Evolutionary conservation across 1,284 basidiomycete genomes (phyloP).

Genomic region (Ustilago tritici): DNA sequence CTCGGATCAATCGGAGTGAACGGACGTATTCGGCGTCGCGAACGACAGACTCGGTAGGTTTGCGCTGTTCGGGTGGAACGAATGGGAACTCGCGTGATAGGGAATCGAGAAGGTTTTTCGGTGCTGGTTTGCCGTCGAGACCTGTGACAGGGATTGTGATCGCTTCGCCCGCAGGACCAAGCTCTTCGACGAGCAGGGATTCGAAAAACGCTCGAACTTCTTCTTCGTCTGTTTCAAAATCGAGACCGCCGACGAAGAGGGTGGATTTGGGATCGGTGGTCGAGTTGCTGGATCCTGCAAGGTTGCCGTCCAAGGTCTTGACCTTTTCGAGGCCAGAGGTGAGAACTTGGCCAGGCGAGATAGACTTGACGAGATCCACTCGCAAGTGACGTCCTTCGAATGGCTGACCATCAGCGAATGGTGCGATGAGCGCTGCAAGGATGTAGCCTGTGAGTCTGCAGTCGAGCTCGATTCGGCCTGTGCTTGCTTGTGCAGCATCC

Average conservation of each 20-base stretch:
- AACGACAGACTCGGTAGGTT: conserved; percentile 10
- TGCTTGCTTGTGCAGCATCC: conserved; percentile 7
- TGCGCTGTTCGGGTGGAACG: conserved; percentile 29
- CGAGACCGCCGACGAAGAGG: conserved; percentile 91
- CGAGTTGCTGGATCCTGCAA: conserved; percentile 39
- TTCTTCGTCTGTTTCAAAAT: conserved; percentile 91
- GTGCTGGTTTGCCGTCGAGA: conserved; percentile 39
- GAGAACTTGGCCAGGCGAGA: conserved; percentile 58
- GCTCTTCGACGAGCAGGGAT: conserved; percentile 79
- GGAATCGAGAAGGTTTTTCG: conserved; percentile 22
- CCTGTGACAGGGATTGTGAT: conserved; percentile 34
- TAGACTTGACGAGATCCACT: conserved; percentile 60
- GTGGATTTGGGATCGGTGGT: conserved; percentile 75
- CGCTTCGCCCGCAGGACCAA: conserved; percentile 73
- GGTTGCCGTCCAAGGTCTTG: conserved; percentile 48
- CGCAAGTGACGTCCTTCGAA: conserved; percentile 77
- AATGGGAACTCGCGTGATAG: conserved; percentile 38
- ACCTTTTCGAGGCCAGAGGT: conserved; percentile 61
- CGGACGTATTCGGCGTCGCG: conserved; percentile 77
- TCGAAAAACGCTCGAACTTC: conserved; percentile 90
- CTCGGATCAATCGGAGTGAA: conserved; percentile 86
- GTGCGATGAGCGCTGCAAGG: conserved; percentile 77
- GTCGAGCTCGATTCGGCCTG: conserved; percentile 29
- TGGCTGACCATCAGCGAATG: conserved; percentile 77
- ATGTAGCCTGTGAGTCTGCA: conserved; percentile 70